These are phyloP conservation scores for Euphrasia confusa DNA, from an alignment of 257 asterid species.

Conservation along the genomic window DNA sequence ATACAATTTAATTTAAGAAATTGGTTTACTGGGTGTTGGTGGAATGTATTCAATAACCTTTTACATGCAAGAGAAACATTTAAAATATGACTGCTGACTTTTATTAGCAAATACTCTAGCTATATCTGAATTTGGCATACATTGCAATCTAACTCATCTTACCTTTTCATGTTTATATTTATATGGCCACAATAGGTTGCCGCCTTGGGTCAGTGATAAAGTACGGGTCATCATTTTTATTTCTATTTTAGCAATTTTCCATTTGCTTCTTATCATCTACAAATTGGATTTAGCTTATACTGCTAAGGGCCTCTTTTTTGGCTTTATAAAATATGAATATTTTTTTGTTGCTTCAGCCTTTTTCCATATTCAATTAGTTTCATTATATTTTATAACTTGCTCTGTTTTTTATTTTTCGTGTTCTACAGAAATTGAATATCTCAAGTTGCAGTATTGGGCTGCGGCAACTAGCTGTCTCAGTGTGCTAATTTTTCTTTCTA, in stretches of 20 bases:
- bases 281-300: slow-evolving; percentile 2
- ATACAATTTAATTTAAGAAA: too few species aligned
- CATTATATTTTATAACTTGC: slow-evolving; percentile 5
- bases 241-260: neutral
- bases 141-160: neutral
- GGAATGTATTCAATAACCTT: neutral
- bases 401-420: slow-evolving; percentile 12
- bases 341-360: slow-evolving; percentile 2
- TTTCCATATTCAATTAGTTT: slow-evolving; percentile 5
- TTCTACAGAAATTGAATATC: slow-evolving; percentile 64
- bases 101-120: neutral
- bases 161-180: slow-evolving; percentile 10
- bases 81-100: neutral
- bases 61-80: slow-evolving; percentile 5
- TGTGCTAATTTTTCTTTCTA: slow-evolving; percentile 53
- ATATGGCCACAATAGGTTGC: slow-evolving; percentile 9
- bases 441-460: slow-evolving; percentile 76
- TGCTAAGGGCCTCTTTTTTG: neutral
- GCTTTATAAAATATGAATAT: neutral
- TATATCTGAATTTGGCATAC: neutral
- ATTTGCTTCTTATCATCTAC: slow-evolving; percentile 15
- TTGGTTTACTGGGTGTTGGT: slow-evolving; percentile 13
- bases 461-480: slow-evolving; percentile 59
- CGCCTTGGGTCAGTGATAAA: neutral
- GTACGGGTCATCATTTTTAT: neutral